phyloP scores from a whole-genome alignment of 2,329 filamentous ascomycete genomes.

The Penicillium janthinellum region DNA sequence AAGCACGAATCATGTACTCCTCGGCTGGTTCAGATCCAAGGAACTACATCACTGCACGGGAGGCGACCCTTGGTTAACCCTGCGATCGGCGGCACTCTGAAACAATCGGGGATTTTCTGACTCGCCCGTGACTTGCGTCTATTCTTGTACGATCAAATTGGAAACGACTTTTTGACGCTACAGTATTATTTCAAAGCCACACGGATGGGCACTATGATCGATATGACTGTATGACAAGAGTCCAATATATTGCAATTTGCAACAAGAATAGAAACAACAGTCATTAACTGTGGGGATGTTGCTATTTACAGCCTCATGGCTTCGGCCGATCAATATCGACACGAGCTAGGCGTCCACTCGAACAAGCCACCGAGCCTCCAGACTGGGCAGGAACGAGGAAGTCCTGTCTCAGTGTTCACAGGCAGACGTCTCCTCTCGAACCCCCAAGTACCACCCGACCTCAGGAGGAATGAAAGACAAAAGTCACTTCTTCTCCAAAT shows the following conservation, averaged over 20 bases:
- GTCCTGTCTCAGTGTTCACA: neutral
- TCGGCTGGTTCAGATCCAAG: neutral
- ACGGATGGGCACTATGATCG: neutral
- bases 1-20: no score
- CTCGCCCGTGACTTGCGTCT: neutral
- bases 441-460: neutral
- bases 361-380: neutral
- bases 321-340: neutral
- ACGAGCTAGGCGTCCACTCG: constrained; percentile 1
- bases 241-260: neutral
- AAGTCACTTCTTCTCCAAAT: constrained; percentile 26
- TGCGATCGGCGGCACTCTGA: constrained; percentile 10
- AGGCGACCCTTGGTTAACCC: constrained; percentile 12
- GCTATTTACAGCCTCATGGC: constrained; percentile 17
- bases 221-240: neutral
- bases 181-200: neutral
- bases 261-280: constrained; percentile 1
- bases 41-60: constrained; percentile 3
- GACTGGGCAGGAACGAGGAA: neutral
- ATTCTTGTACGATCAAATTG: neutral
- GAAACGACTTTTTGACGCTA: neutral
- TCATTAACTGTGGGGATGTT: constrained; percentile 17
- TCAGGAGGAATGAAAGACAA: neutral
- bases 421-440: neutral
- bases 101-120: constrained; percentile 6